phyloP scores from a whole-genome alignment of 2,329 filamentous ascomycete genomes.

The Dactylellina sp. region DNA sequence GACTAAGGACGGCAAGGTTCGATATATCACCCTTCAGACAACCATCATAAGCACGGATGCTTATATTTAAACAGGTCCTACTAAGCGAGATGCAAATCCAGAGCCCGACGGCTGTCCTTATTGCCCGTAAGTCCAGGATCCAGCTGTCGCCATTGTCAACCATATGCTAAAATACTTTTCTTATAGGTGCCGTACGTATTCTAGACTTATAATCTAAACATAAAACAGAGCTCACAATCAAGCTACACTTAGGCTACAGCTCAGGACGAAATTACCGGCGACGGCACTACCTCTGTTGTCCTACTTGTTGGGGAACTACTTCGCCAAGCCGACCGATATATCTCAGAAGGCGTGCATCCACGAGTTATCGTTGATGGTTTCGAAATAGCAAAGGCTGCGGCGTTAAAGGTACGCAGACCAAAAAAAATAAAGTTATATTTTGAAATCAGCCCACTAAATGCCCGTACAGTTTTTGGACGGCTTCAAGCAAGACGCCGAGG shows the following conservation, averaged over 20 bases:
- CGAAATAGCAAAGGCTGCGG: slow-evolving; percentile 93
- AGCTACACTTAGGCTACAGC: slow-evolving; percentile 79
- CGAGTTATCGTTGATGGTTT: slow-evolving; percentile 97
- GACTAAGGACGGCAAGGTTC: slow-evolving; percentile 97
- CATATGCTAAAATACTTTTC: slow-evolving; percentile 3
- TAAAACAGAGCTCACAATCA: slow-evolving; percentile 62
- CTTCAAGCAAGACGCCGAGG: slow-evolving; percentile 88
- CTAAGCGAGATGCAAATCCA: slow-evolving; percentile 90
- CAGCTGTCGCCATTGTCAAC: background rate
- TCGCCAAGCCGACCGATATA: slow-evolving; percentile 97
- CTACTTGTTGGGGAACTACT: slow-evolving; percentile 94
- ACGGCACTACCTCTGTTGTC: slow-evolving; percentile 96
- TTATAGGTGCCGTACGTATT: slow-evolving; percentile 56
- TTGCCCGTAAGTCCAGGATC: slow-evolving; percentile 67
- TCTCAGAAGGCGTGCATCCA: slow-evolving; percentile 95
- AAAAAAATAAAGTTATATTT: slow-evolving; percentile 40
- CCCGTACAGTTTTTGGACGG: slow-evolving; percentile 82
- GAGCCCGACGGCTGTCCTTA: slow-evolving; percentile 94
- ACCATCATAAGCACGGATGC: slow-evolving; percentile 67
- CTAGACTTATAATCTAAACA: slow-evolving; percentile 11
- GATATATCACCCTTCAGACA: slow-evolving; percentile 67
- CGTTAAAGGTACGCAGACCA: slow-evolving; percentile 75
- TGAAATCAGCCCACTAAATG: slow-evolving; percentile 20
- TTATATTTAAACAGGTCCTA: slow-evolving; percentile 61
- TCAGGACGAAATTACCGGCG: slow-evolving; percentile 97